Evolutionary conservation across 163 green algal species (phyloP).

Genomic region (Scenedesmus sp.): DNA sequence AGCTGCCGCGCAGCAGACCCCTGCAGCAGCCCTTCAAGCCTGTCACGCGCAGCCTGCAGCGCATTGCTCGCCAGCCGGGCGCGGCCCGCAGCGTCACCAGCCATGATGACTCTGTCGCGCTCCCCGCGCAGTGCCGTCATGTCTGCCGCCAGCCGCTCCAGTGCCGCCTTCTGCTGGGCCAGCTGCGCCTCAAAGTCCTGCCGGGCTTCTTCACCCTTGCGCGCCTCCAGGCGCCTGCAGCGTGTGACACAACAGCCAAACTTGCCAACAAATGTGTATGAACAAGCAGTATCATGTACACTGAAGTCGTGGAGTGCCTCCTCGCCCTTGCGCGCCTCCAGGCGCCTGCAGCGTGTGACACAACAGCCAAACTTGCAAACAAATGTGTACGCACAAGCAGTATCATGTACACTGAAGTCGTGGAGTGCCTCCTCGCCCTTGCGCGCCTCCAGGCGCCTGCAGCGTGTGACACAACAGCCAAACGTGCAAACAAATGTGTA

Average conservation of each 20-base stretch:
- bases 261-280: no score
- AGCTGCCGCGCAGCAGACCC: not conserved
- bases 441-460: conserved; percentile 33
- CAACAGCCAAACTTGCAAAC: not conserved
- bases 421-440: conserved; percentile 13
- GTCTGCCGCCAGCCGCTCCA: conserved; percentile 37
- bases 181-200: conserved; percentile 44
- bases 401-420: not conserved
- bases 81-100: conserved; percentile 20
- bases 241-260: not conserved
- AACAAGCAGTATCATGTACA: no score
- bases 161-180: conserved; percentile 46
- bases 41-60: not conserved
- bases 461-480: not conserved
- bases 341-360: not conserved
- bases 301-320: conserved; percentile 4
- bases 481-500: no score
- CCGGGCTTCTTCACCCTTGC: conserved; percentile 21
- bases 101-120: conserved; percentile 38
- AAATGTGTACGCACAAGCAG: no score
- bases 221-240: conserved; percentile 30
- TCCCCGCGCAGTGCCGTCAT: conserved; percentile 31
- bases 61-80: not conserved
- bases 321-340: conserved; percentile 36
- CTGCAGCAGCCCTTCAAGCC: conserved; percentile 44